Evolutionary conservation across 805 yeast species (phyloP).

Genomic region (Candida piceae): DNA sequence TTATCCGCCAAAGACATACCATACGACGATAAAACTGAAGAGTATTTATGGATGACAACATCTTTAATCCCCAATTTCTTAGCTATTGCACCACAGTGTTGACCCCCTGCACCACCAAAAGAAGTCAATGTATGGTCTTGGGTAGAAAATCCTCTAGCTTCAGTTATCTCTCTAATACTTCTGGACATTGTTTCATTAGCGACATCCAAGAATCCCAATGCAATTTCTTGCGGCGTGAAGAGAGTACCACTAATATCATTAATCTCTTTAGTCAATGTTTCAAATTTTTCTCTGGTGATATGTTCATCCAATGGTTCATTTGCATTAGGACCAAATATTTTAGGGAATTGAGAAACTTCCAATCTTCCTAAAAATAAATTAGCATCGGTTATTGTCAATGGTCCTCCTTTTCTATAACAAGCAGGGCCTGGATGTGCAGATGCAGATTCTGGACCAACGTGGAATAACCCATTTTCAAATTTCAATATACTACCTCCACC

Average conservation of each 20-base stretch:
- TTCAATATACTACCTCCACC: conserved; percentile 32
- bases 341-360: conserved; percentile 37
- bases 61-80: conserved; percentile 35
- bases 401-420: conserved; percentile 44
- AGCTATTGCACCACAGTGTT: conserved; percentile 40
- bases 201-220: conserved; percentile 41
- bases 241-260: conserved; percentile 29
- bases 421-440: conserved; percentile 46
- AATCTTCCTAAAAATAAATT: conserved; percentile 39
- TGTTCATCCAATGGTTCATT: conserved; percentile 35
- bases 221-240: conserved; percentile 39
- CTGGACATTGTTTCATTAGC: conserved; percentile 44
- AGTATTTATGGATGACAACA: conserved; percentile 41
- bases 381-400: conserved; percentile 44
- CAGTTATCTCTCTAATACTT: conserved; percentile 43
- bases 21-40: conserved; percentile 43
- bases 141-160: conserved; percentile 39
- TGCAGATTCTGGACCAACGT: conserved; percentile 45
- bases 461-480: conserved; percentile 33
- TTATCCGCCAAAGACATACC: conserved; percentile 40
- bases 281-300: conserved; percentile 31
- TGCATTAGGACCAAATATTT: conserved; percentile 42
- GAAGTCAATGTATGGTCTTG: conserved; percentile 40
- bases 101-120: conserved; percentile 50
- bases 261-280: conserved; percentile 33